Percentiles rank a stretch among this genome's conserved stretches.
Evolutionary conservation across 306 rosid genomes (phyloP).

Genomic region (Rubus parviflorus): DNA sequence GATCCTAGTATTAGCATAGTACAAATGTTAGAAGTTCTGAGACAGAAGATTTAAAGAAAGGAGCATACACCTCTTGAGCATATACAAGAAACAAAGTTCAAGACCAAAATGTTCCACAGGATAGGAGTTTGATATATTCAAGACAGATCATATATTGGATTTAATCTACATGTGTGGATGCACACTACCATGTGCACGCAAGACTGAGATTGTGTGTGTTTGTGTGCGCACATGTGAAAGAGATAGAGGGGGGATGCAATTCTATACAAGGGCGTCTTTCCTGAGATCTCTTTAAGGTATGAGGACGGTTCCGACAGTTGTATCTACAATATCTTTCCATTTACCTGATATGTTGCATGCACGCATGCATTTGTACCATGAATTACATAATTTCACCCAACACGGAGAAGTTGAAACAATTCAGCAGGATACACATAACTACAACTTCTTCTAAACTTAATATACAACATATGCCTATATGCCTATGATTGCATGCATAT

Average conservation of each 20-base stretch:
- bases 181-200: neutral
- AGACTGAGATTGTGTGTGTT: neutral
- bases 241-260: neutral
- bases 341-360: neutral
- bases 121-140: neutral
- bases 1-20: conserved; percentile 20
- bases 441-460: neutral
- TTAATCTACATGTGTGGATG: neutral
- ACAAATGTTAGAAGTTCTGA: conserved; percentile 16
- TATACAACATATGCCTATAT: conserved; percentile 1
- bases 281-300: neutral
- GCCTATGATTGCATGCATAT: neutral
- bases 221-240: neutral
- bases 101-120: neutral
- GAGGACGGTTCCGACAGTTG: neutral
- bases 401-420: neutral
- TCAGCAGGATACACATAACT: neutral
- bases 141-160: neutral
- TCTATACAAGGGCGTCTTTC: neutral
- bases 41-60: neutral
- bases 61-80: neutral
- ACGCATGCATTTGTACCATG: neutral
- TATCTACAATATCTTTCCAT: neutral
- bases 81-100: conserved; percentile 4
- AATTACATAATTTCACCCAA: neutral